Conservation (phyloP, 192 early-diverging fungal genomes). For the Gaertneriomyces sp. region DNA sequence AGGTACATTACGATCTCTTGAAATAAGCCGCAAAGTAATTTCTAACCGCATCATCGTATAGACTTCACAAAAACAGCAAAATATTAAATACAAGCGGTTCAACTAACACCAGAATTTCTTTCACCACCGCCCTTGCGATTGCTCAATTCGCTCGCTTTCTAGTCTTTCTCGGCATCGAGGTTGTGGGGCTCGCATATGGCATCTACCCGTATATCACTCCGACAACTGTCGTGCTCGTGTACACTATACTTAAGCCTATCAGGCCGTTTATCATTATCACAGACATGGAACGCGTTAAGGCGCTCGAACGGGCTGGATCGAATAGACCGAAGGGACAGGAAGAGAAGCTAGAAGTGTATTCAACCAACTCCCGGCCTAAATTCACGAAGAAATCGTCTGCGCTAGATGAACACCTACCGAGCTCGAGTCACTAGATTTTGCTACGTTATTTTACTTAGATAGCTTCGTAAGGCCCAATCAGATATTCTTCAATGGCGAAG, state of each 20-base stretch:
- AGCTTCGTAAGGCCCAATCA: too few relatives aligned
- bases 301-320: too few relatives aligned
- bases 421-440: too few relatives aligned
- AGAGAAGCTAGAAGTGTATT: too few relatives aligned
- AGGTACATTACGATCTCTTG: too few relatives aligned
- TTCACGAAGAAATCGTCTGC: too few relatives aligned
- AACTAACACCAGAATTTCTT: neutral
- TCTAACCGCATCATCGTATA: too few relatives aligned
- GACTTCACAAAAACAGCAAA: conserved; percentile 1
- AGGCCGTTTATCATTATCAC: conserved; percentile 3
- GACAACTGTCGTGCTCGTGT: neutral
- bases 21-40: neutral
- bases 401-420: too few relatives aligned
- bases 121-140: neutral
- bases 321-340: too few relatives aligned
- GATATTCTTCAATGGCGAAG: too few relatives aligned
- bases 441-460: too few relatives aligned
- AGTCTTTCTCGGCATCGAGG: neutral
- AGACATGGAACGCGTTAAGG: conserved; percentile 1
- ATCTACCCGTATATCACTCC: neutral
- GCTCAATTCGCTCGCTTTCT: neutral
- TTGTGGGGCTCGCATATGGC: neutral
- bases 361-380: too few relatives aligned
- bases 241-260: neutral
- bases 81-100: neutral